Evolutionary conservation across 345 rosid genomes (phyloP).

Genomic region (Gossypium raimondii): DNA sequence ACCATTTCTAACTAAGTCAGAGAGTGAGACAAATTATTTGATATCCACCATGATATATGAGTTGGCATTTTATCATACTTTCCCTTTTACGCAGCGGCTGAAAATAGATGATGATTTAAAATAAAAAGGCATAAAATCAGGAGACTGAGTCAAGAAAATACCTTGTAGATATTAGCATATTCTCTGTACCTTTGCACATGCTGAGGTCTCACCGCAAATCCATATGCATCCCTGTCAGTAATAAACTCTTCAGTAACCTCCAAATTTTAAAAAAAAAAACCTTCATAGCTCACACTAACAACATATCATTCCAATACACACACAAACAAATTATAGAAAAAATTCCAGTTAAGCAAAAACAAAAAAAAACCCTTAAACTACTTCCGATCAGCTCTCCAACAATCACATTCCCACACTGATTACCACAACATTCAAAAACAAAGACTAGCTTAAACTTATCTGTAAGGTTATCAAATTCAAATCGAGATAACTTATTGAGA

Average conservation of each 20-base stretch:
- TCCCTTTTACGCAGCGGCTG: background rate
- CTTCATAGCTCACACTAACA: background rate
- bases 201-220: conserved; percentile 98
- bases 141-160: conserved; percentile 18
- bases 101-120: background rate
- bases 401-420: background rate
- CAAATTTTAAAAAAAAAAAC: background rate
- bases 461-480: background rate
- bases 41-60: background rate
- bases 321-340: background rate
- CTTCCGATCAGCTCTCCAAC: background rate
- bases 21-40: background rate
- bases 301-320: background rate
- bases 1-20: conserved; percentile 5
- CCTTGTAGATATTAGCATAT: conserved; percentile 97
- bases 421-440: background rate
- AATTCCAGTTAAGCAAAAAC: background rate
- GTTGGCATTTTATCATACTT: background rate
- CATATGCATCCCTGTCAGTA: conserved; percentile 89
- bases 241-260: background rate
- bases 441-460: background rate
- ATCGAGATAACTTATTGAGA: background rate
- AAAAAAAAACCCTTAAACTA: background rate
- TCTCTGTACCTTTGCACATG: conserved; percentile 93
- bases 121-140: background rate